Conservation (phyloP, 179 eudicot genomes). For the Monotropa hypopitys region DNA sequence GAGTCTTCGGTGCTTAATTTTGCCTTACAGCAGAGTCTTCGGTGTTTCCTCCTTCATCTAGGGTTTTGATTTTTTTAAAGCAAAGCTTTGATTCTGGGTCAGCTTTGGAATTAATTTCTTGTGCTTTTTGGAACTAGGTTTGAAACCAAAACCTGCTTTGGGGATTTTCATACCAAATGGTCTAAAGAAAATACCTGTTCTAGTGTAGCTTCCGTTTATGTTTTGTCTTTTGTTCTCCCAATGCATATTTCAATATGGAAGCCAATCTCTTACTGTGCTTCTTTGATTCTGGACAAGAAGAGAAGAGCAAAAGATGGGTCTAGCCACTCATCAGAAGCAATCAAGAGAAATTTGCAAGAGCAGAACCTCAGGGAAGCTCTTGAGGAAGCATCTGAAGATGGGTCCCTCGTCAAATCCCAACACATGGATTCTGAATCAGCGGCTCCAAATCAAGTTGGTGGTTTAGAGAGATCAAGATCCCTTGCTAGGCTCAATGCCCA, state of each 20-base stretch:
- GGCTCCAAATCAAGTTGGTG: constrained; percentile 42
- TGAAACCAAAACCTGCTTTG: constrained; percentile 12
- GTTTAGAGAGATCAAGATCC: constrained; percentile 75
- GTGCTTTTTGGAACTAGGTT: constrained; percentile 6
- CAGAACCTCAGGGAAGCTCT: constrained; percentile 88
- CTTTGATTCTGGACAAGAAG: constrained; percentile 69
- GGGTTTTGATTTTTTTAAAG: constrained; percentile 22
- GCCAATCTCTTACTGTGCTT: constrained; percentile 81
- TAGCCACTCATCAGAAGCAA: constrained; percentile 29
- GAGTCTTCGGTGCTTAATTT: constrained; percentile 3
- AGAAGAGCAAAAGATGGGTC: constrained; percentile 62
- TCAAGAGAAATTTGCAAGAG: constrained; percentile 54
- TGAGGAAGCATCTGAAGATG: constrained; percentile 96
- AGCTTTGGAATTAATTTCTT: constrained; percentile 11
- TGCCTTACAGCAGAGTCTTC: constrained; percentile 6
- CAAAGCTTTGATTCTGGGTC: constrained; percentile 12
- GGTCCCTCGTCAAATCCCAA: constrained; percentile 69
- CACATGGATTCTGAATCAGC: constrained; percentile 44
- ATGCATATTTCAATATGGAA: constrained; percentile 99
- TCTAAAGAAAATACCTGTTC: not conserved
- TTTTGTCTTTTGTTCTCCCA: constrained; percentile 8
- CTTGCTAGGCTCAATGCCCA: constrained; percentile 73
- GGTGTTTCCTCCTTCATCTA: constrained; percentile 12
- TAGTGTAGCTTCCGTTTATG: not conserved
- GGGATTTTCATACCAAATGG: constrained; percentile 10